Base-by-base conservation (phyloP, 805 yeast species). In the Candida bentonensis region DNA sequence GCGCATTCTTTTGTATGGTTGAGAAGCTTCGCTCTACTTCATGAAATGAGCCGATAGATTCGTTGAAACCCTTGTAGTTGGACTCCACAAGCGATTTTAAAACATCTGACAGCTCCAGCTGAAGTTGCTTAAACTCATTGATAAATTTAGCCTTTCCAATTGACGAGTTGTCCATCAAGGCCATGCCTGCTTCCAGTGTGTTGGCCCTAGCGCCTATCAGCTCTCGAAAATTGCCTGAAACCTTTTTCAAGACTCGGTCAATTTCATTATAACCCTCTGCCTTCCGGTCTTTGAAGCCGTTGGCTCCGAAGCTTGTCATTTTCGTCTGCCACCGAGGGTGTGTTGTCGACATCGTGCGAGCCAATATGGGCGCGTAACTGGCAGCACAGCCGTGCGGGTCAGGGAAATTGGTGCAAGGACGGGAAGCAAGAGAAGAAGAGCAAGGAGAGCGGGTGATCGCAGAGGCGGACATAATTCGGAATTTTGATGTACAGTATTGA, bases 91-190 rank as follows among this genome's bases (percentile, higher is more conserved):
- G 84, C 21, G 62, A 63, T 47, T 79, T 73, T 43, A 89, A 66
- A 22, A 78, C 73, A 15, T 57, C 57, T 15, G 78, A 73, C 11
- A 88, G 72, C 44, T 73, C 66, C 21, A 66, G 64, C 48, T 79
- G 76, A 40, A 86, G 61, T 41, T 72, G 70, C 39, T 70, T 66
- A 52, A 89, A 89, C 48, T 84, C 87, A 1, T 69, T 69, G 46
- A 70, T 69, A 47, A 79, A 74, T 53, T 79, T 80, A 0, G 95
- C 94, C 53, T 84, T 64, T 0, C 97, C 97, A n/a, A 87, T 92
- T 0, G 95, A 82, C 2, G 94, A 78, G 53, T 79, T 80, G 60
- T 89, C 96, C 54, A 87, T 66, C 46, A 92, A 67, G 1, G 88
- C 78, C 33, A 89, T 67, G 0, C 96, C 96, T 43, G 80, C 67